Base-by-base conservation (phyloP, 441 rosid genomes). In the Macaranga tanarius region DNA sequence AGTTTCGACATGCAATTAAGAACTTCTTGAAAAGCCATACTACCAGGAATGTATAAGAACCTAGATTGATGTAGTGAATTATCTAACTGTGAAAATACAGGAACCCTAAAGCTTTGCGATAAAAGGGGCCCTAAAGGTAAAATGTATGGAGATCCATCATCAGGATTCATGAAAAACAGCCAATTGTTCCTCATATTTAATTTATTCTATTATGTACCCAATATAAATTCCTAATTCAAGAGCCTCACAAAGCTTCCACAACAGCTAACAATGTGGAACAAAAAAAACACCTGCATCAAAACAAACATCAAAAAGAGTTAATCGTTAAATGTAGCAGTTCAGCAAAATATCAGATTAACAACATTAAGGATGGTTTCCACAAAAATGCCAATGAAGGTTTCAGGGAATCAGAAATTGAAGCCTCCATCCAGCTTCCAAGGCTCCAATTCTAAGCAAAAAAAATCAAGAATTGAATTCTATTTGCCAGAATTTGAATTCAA, bases 1-100 rank as follows among this genome's bases (percentile, higher is more conserved):
- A 88, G 79, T 77, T 88, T 92, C 6, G 97, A 86, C 71, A 92
- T 62, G 74, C 92, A 77, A 57, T 74, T 83, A 75, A 89, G 82
- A 66, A 92, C 89, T 80, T 86, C 96, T 23, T 85, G 84, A 22
- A 86, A 75, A 22, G 86, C 85, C 15, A 77, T 57, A 70, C 83
- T 79, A 67, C 92, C 90, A 0, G 91, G 86, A 23, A 77, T 77
- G 75, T 83, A 69, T 58, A 83, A 64, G 60, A 79, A 76, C 67
- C 81, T 71, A 51, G 88, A 66, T 55, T 73, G 77, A 52, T 67
- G 52, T 4, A 73, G 23, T 7, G 77, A 77, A 65, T 56, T 69
- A 26, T 80, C 80, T 20, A 55, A 47, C 26, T 65, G 76, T 26
- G 73, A 77, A 73, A 70, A 70, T 73, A 87, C 55, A 73, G 79